Percentiles rank a stretch among this genome's conserved stretches.
These are phyloP conservation scores for Moricandia moricandioides DNA, from an alignment of 345 rosid genomes.

Conservation along the genomic window DNA sequence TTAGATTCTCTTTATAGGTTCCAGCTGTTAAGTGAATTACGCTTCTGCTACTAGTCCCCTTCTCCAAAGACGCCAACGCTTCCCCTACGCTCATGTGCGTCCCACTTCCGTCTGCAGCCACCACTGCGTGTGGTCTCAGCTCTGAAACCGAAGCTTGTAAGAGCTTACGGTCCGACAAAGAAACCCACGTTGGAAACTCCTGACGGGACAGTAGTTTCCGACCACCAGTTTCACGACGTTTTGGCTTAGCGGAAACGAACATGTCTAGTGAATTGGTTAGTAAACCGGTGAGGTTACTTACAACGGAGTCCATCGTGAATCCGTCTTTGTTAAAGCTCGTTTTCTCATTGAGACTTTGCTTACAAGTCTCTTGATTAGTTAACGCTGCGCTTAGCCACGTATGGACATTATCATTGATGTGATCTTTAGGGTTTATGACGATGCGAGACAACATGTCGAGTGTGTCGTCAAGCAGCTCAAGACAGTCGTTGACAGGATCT, in stretches of 20 bases:
- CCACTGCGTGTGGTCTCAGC: constrained; percentile 44
- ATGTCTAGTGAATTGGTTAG: constrained; percentile 37
- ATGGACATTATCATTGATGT: constrained; percentile 35
- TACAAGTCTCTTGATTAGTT: constrained; percentile 54
- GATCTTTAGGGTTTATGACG: neutral
- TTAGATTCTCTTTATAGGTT: constrained; percentile 46
- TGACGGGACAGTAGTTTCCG: constrained; percentile 21
- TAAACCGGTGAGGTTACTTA: constrained; percentile 36
- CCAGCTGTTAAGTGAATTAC: constrained; percentile 54
- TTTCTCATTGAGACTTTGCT: constrained; percentile 38
- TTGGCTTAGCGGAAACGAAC: constrained; percentile 17
- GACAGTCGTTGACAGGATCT: constrained; percentile 41
- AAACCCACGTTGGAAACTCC: constrained; percentile 46
- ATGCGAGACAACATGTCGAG: constrained; percentile 44
- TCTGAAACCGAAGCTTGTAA: constrained; percentile 43
- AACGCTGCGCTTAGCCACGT: constrained; percentile 60
- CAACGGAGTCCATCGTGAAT: constrained; percentile 13
- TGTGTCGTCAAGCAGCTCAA: constrained; percentile 53
- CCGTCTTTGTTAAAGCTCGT: constrained; percentile 12
- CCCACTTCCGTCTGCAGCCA: constrained; percentile 57
- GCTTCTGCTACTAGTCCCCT: constrained; percentile 38
- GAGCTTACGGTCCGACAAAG: constrained; percentile 40
- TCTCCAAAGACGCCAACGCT: constrained; percentile 37
- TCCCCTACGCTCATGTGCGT: constrained; percentile 44
- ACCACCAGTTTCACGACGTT: neutral